Conservation (phyloP, 257 asterid genomes). For the Fraxinus anomala region DNA sequence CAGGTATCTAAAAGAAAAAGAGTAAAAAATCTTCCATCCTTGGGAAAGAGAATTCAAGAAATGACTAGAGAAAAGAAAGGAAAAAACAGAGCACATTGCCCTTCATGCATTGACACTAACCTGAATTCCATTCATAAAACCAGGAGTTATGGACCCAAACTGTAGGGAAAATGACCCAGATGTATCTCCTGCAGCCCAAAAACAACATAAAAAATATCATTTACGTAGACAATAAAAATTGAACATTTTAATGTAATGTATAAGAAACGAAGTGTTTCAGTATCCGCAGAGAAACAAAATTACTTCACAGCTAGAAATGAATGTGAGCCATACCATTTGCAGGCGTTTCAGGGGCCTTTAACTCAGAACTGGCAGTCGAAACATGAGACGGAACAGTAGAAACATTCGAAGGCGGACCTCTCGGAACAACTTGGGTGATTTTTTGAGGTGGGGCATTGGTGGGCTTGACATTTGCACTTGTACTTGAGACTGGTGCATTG, state of each 20-base stretch:
- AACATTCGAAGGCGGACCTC: slow-evolving; percentile 50
- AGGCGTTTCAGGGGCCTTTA: slow-evolving; percentile 49
- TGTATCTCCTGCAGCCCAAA: slow-evolving; percentile 59
- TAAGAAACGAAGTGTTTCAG: background rate
- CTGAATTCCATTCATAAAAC: slow-evolving; percentile 82
- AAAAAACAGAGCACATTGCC: slow-evolving; percentile 24
- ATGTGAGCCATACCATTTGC: slow-evolving; percentile 51
- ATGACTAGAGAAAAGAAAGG: slow-evolving; percentile 5
- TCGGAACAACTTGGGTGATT: slow-evolving; percentile 49
- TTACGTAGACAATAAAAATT: slow-evolving; percentile 6
- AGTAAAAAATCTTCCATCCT: slow-evolving; percentile 9
- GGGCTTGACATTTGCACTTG: slow-evolving; percentile 38
- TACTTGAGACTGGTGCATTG: slow-evolving; percentile 39
- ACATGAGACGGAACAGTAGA: slow-evolving; percentile 48
- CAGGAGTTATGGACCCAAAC: slow-evolving; percentile 91
- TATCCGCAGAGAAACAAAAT: background rate
- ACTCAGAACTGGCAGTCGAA: slow-evolving; percentile 45
- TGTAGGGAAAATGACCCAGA: slow-evolving; percentile 71
- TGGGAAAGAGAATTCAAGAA: slow-evolving; percentile 16
- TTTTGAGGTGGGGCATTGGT: slow-evolving; percentile 47
- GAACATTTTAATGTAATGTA: background rate
- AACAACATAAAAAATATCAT: slow-evolving; percentile 22
- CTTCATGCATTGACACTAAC: slow-evolving; percentile 35
- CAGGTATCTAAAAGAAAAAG: slow-evolving; percentile 62
- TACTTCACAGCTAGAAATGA: background rate